phyloP scores from a whole-genome alignment of 78 protist species.

The Salpingoeca rosetta region DNA sequence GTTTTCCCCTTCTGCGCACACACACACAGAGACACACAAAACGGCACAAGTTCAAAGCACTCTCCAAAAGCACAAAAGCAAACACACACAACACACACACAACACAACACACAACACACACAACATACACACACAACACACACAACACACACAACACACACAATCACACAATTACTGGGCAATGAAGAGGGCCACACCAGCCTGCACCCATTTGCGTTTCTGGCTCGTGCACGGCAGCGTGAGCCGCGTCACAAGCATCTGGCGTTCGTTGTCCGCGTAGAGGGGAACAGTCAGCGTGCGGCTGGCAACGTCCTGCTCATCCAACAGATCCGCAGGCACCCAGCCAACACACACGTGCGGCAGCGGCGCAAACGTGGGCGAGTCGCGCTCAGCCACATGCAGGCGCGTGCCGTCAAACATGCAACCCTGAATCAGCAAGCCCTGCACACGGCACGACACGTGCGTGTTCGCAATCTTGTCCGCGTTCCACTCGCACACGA shows the following conservation, averaged over 20 bases:
- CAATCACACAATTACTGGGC: not conserved
- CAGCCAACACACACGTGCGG: conserved; percentile 11
- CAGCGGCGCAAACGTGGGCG: not conserved
- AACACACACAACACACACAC: too few relatives aligned
- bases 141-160: not conserved
- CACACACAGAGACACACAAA: too few relatives aligned
- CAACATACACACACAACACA: too few relatives aligned
- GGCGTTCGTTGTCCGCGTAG: conserved; percentile 8
- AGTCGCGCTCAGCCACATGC: not conserved
- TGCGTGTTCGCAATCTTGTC: not conserved
- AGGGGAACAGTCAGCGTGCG: not conserved
- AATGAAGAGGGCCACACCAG: conserved; percentile 20
- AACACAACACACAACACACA: too few relatives aligned
- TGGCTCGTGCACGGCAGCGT: conserved; percentile 14
- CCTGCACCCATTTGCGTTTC: conserved; percentile 8
- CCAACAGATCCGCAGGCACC: not conserved
- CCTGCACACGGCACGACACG: not conserved
- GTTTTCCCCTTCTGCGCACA: too few relatives aligned
- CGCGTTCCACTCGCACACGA: not conserved
- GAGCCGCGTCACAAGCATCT: conserved; percentile 6
- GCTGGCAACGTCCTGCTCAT: not conserved
- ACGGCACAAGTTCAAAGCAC: too few relatives aligned
- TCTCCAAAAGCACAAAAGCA: too few relatives aligned
- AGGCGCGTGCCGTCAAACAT: not conserved
- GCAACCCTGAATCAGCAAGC: conserved; percentile 41